Conservation (phyloP, 2,329 filamentous ascomycete genomes). For the Colletotrichum ledebouriae region DNA sequence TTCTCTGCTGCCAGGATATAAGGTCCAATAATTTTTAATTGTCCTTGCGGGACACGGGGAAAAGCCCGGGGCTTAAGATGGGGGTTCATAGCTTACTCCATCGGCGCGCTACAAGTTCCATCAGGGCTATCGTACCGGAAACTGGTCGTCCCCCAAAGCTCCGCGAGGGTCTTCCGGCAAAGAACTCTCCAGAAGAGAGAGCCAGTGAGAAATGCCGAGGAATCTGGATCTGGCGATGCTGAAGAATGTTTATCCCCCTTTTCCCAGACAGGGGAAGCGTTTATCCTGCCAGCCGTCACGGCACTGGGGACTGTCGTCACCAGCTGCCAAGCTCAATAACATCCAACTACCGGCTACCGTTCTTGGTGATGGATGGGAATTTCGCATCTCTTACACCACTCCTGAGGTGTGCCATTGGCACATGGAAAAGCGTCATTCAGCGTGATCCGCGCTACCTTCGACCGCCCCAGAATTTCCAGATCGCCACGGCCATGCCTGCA, state of each 20-base stretch:
- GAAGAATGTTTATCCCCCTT: constrained; percentile 38
- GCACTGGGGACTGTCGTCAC: constrained; percentile 12
- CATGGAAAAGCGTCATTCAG: constrained; percentile 29
- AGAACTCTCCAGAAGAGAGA: constrained; percentile 36
- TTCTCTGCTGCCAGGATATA: background rate
- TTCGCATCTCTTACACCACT: constrained; percentile 14
- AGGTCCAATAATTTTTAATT: constrained; percentile 29
- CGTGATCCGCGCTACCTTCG: constrained; percentile 34
- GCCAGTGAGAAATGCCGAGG: constrained; percentile 33
- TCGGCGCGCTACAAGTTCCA: constrained; percentile 8
- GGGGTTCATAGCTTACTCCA: background rate
- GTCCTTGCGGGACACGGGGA: constrained; percentile 39
- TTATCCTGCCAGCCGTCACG: constrained; percentile 21
- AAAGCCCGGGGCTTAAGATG: constrained; percentile 35
- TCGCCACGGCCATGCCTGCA: constrained; percentile 1
- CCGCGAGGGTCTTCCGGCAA: constrained; percentile 32
- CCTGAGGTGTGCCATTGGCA: constrained; percentile 1
- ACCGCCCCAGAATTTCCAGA: constrained; percentile 21
- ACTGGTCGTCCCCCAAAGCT: background rate
- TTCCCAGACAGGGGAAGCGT: constrained; percentile 18
- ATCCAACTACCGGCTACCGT: constrained; percentile 19
- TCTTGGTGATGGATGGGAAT: constrained; percentile 17
- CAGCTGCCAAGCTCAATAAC: constrained; percentile 22
- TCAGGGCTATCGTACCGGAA: constrained; percentile 33
- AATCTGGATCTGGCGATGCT: constrained; percentile 15